These are phyloP conservation scores for Pyronema omphalodes DNA, from an alignment of 495 filamentous ascomycete genomes.

Conservation along the genomic window DNA sequence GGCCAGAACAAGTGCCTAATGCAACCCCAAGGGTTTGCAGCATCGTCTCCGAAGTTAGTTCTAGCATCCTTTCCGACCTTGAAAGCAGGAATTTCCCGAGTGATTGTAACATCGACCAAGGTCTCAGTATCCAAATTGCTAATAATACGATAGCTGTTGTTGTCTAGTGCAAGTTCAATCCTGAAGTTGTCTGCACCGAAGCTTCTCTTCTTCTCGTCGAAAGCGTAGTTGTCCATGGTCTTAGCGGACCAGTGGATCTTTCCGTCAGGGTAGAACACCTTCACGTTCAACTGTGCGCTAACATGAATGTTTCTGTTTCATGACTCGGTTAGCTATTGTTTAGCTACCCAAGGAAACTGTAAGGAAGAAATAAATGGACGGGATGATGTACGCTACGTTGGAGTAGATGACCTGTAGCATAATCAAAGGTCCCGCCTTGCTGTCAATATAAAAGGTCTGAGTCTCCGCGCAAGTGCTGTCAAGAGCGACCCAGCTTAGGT, in stretches of 20 bases:
- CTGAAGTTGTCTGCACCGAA: conserved; percentile 75
- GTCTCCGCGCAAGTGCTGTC: conserved; percentile 85
- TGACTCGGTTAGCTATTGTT: background rate
- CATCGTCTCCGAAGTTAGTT: conserved; percentile 68
- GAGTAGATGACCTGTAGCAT: conserved; percentile 90
- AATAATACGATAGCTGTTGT: conserved; percentile 63
- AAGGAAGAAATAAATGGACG: conserved; percentile 20
- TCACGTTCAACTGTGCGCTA: conserved; percentile 78
- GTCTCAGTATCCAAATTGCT: conserved; percentile 57
- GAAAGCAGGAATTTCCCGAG: conserved; percentile 59
- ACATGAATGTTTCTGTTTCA: conserved; percentile 59
- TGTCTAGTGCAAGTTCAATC: conserved; percentile 67
- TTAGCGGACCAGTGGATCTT: conserved; percentile 67
- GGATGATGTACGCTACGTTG: conserved; percentile 60
- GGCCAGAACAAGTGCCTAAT: conserved; percentile 93
- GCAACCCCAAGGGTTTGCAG: conserved; percentile 67
- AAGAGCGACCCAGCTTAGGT: conserved; percentile 63
- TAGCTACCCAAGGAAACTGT: background rate
- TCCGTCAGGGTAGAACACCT: conserved; percentile 64
- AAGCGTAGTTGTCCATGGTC: conserved; percentile 53
- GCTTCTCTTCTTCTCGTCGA: conserved; percentile 60
- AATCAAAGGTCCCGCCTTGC: conserved; percentile 55
- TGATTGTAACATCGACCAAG: conserved; percentile 69
- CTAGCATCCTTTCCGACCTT: conserved; percentile 72
- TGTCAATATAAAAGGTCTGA: conserved; percentile 83